Evolutionary conservation across 148 eudicot genomes (phyloP).

Genomic region (Talinum fruticosum): DNA sequence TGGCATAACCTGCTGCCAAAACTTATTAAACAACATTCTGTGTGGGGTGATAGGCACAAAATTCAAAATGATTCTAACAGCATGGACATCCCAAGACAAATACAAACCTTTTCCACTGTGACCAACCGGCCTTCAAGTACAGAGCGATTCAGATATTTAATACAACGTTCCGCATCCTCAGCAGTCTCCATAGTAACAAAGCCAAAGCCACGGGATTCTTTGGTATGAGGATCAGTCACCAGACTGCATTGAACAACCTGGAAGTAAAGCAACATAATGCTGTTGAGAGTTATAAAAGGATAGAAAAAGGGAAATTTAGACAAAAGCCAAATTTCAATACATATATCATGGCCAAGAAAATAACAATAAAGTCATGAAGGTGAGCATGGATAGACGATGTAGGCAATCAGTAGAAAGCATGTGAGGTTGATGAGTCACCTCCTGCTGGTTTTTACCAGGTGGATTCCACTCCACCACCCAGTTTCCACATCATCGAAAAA

Average conservation of each 20-base stretch:
- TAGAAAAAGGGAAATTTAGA: not conserved
- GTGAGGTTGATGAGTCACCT: not conserved
- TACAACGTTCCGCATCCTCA: slow-evolving; percentile 64
- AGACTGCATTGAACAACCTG: slow-evolving; percentile 63
- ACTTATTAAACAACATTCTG: slow-evolving; percentile 40
- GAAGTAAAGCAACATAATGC: slow-evolving; percentile 2
- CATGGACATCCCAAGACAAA: not conserved
- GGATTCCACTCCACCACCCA: not conserved
- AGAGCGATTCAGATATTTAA: slow-evolving; percentile 64
- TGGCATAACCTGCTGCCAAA: slow-evolving; percentile 67
- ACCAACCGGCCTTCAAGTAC: slow-evolving; percentile 78
- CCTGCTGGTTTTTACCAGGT: not conserved
- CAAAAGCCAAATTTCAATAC: not conserved
- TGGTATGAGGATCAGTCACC: slow-evolving; percentile 69
- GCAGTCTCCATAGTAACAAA: slow-evolving; percentile 66
- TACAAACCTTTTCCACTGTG: slow-evolving; percentile 62
- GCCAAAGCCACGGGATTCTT: slow-evolving; percentile 74
- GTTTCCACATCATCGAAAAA: not conserved
- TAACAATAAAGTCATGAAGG: not conserved
- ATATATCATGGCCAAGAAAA: not conserved
- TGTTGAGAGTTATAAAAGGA: not conserved
- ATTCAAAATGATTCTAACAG: not conserved
- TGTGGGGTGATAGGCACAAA: slow-evolving; percentile 12
- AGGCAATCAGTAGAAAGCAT: not conserved
- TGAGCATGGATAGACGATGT: not conserved